A percentile compares a stretch with the other conserved stretches of the same genome.
Conservation (phyloP, 441 rosid genomes). For the Pelargonium myrrhifolium region DNA sequence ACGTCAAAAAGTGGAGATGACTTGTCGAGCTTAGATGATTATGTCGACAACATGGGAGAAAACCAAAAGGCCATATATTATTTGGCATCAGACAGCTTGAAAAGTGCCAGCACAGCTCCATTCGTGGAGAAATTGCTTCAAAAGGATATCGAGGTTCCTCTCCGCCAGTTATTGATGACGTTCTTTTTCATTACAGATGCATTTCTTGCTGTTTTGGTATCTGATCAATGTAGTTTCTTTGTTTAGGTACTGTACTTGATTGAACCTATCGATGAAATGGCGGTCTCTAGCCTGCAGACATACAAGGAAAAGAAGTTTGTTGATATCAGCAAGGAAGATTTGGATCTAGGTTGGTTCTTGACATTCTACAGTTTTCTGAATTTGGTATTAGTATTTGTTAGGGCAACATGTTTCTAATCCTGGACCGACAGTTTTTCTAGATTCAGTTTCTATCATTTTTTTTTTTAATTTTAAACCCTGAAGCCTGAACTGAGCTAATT, state of each 20-base stretch:
- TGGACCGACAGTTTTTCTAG: no score
- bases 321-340: conserved; percentile 96
- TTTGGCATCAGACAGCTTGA: conserved; percentile 80
- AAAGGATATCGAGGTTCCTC: conserved; percentile 63
- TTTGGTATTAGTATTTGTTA: no score
- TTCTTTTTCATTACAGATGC: no score
- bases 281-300: conserved; percentile 85
- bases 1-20: conserved; percentile 88
- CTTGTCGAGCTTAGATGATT: conserved; percentile 71
- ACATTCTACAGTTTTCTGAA: no score
- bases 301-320: conserved; percentile 96
- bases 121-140: conserved; percentile 89
- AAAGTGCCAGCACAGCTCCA: conserved; percentile 88
- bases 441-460: no score
- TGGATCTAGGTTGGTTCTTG: conserved; percentile 64
- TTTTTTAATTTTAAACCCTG: no score
- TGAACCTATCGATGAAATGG: conserved; percentile 98
- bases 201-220: neutral
- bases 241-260: conserved; percentile 73
- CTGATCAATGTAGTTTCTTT: conserved; percentile 16
- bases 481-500: no score
- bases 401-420: no score
- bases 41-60: conserved; percentile 88
- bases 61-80: conserved; percentile 88
- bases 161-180: no score